Percentiles rank a stretch among this genome's conserved stretches.
These are phyloP conservation scores for Populus simonii DNA, from an alignment of 345 rosid species.

Conservation along the genomic window DNA sequence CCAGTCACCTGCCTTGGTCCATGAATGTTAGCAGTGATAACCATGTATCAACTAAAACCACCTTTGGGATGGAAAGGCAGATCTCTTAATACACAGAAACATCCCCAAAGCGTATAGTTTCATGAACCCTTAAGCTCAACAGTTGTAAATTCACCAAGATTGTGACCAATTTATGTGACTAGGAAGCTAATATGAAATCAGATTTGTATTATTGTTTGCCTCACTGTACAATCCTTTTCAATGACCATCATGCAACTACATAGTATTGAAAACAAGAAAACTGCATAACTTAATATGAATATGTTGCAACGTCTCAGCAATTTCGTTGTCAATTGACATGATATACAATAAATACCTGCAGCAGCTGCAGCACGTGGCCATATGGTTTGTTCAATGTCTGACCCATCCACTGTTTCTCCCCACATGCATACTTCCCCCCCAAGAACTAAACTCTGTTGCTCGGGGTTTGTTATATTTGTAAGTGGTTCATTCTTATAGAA, in stretches of 20 bases:
- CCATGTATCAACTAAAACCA: background rate
- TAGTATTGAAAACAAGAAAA: too few species aligned
- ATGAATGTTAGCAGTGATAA: background rate
- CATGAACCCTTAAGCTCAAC: background rate
- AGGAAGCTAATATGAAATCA: background rate
- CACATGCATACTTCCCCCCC: conserved; percentile 88
- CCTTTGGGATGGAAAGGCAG: background rate
- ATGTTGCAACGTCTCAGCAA: background rate
- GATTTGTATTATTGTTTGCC: background rate
- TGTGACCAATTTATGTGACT: background rate
- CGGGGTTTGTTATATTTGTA: conserved; percentile 33
- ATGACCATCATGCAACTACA: background rate
- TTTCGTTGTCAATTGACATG: background rate
- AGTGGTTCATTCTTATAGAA: conserved; percentile 65
- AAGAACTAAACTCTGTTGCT: conserved; percentile 52
- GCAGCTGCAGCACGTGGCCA: conserved; percentile 91
- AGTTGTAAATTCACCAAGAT: background rate
- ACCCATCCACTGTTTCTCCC: conserved; percentile 56
- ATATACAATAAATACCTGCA: conserved; percentile 45
- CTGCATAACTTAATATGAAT: background rate
- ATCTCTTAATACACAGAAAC: background rate
- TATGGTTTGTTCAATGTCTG: conserved; percentile 70
- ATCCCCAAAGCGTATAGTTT: background rate
- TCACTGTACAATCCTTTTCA: background rate
- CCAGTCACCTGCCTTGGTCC: background rate